Conservation (phyloP, 2,329 filamentous ascomycete genomes). For the Blastomyces gilchristii region DNA sequence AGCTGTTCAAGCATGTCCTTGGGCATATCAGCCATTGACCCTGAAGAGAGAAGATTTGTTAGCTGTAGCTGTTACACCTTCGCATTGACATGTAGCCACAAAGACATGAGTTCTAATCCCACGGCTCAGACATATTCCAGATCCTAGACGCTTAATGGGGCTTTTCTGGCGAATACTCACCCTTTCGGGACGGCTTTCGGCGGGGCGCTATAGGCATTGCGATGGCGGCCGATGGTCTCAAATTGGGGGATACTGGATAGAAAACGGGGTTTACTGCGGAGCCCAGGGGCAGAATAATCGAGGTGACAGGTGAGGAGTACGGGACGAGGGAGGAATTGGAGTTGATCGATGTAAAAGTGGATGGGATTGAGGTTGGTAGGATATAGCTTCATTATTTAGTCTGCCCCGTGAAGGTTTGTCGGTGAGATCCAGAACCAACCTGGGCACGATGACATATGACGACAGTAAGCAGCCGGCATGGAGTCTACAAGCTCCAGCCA, state of each 20-base stretch:
- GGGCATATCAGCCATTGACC: constrained; percentile 84
- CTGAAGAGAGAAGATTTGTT: constrained; percentile 36
- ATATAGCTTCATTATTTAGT: not conserved
- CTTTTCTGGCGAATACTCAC: constrained; percentile 41
- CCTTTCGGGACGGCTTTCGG: constrained; percentile 59
- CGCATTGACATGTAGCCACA: not conserved
- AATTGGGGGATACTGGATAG: not conserved
- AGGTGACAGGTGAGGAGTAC: not conserved
- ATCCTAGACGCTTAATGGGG: not conserved
- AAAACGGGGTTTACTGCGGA: not conserved
- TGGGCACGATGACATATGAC: not conserved
- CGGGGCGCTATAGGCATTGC: constrained; percentile 58
- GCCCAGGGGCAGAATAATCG: not conserved
- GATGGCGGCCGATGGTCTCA: constrained; percentile 16
- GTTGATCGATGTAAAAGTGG: not conserved
- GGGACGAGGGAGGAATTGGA: constrained; percentile 1
- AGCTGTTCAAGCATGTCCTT: constrained; percentile 75
- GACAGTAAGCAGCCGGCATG: not conserved
- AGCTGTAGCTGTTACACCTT: not conserved
- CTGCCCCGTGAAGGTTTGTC: not conserved
- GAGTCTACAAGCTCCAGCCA: not conserved
- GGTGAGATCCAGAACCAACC: not conserved
- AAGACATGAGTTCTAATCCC: not conserved
- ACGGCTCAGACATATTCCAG: not conserved
- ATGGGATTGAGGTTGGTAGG: not conserved